These are phyloP conservation scores for Candida tallmaniae DNA, from an alignment of 805 yeast genomes.

Conservation along the genomic window DNA sequence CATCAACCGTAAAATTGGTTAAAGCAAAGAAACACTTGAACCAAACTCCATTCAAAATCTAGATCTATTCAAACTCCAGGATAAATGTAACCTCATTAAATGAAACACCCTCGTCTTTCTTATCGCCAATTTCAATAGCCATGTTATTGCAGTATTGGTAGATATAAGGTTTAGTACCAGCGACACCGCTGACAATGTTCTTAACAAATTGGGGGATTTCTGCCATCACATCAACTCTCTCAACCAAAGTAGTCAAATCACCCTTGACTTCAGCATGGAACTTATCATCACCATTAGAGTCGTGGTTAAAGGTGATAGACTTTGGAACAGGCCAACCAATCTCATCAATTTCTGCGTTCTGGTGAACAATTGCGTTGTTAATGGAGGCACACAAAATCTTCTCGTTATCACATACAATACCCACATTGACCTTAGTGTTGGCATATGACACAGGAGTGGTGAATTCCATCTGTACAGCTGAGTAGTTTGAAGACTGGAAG, in stretches of 20 bases:
- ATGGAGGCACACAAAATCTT: slow-evolving; percentile 61
- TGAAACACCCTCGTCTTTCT: slow-evolving; percentile 57
- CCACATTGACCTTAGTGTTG: slow-evolving; percentile 72
- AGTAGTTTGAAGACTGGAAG: slow-evolving; percentile 70
- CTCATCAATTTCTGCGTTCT: slow-evolving; percentile 53
- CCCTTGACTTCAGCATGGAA: slow-evolving; percentile 56
- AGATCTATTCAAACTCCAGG: slow-evolving; percentile 25
- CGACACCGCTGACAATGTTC: slow-evolving; percentile 87
- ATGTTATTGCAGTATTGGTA: slow-evolving; percentile 80
- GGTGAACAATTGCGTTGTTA: slow-evolving; percentile 60
- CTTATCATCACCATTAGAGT: slow-evolving; percentile 37
- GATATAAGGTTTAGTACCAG: slow-evolving; percentile 95
- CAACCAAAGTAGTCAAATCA: slow-evolving; percentile 57
- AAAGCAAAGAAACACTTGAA: neutral
- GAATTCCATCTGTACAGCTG: slow-evolving; percentile 91
- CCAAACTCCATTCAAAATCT: neutral
- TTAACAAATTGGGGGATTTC: slow-evolving; percentile 94
- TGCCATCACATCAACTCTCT: slow-evolving; percentile 96
- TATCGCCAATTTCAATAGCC: slow-evolving; percentile 37
- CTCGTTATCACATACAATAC: slow-evolving; percentile 62
- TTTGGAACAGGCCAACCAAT: slow-evolving; percentile 92
- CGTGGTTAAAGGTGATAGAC: slow-evolving; percentile 51
- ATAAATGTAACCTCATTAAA: slow-evolving; percentile 84
- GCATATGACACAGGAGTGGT: slow-evolving; percentile 91
- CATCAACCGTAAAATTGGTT: neutral